Evolutionary conservation across 2,329 filamentous ascomycete genomes (phyloP).

Genomic region (Beauveria australis): DNA sequence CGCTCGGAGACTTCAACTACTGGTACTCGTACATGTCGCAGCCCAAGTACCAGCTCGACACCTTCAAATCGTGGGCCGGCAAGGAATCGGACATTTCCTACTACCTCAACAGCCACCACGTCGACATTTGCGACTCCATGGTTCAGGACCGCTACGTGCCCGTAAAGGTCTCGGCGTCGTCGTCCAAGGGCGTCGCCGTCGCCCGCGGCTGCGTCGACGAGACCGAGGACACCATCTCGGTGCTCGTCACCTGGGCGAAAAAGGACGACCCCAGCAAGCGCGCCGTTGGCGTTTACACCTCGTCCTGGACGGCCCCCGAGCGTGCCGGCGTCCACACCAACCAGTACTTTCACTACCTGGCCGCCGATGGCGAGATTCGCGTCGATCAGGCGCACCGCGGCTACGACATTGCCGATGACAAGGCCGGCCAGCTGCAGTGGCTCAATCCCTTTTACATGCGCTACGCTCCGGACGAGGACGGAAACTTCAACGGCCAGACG

Average conservation of each 20-base stretch:
- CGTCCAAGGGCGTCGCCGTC: conserved; percentile 70
- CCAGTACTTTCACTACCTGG: conserved; percentile 96
- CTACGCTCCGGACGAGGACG: conserved; percentile 88
- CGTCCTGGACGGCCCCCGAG: conserved; percentile 89
- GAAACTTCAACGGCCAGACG: conserved; percentile 84
- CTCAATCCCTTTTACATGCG: conserved; percentile 95
- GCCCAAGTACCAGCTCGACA: conserved; percentile 84
- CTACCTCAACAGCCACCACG: conserved; percentile 91
- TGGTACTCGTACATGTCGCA: conserved; percentile 97
- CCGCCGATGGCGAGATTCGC: conserved; percentile 71
- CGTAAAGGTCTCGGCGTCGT: conserved; percentile 68
- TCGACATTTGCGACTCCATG: conserved; percentile 91
- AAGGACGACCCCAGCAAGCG: conserved; percentile 58
- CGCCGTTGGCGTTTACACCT: conserved; percentile 85
- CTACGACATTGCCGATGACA: conserved; percentile 89
- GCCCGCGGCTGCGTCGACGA: conserved; percentile 67
- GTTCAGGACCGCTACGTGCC: conserved; percentile 65
- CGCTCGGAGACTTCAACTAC: conserved; percentile 92
- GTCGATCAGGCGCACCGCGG: conserved; percentile 91
- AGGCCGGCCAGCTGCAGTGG: conserved; percentile 63
- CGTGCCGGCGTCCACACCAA: conserved; percentile 92
- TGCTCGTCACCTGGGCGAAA: conserved; percentile 83
- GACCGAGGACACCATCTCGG: conserved; percentile 89
- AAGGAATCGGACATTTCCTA: conserved; percentile 90
- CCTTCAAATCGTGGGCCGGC: conserved; percentile 91